A percentile compares a stretch with the other conserved stretches of the same genome.
These are phyloP conservation scores for Hypoxylon lenormandii DNA, from an alignment of 495 filamentous ascomycete genomes.

Conservation along the genomic window DNA sequence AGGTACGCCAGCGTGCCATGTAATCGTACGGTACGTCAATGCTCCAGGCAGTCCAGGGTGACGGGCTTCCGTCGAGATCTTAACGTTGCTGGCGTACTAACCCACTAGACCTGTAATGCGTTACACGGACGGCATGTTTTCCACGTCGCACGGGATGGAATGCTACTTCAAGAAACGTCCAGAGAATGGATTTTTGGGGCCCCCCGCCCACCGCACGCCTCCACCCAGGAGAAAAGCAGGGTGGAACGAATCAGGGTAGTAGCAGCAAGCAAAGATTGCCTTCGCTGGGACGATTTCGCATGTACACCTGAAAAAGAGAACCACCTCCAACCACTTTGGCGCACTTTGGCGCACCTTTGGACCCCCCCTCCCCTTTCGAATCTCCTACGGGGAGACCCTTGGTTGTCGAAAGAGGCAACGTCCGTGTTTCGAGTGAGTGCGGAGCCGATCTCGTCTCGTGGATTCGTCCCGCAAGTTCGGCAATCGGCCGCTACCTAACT, in stretches of 20 bases:
- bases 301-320: slow-evolving; percentile 12
- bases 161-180: slow-evolving; percentile 42
- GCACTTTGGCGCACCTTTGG: too few species aligned
- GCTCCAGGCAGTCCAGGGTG: slow-evolving; percentile 8
- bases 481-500: slow-evolving; percentile 49
- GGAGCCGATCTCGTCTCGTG: slow-evolving; percentile 46
- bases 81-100: slow-evolving; percentile 37
- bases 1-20: too few species aligned
- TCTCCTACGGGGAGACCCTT: slow-evolving; percentile 25
- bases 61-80: slow-evolving; percentile 22
- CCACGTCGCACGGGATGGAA: slow-evolving; percentile 42
- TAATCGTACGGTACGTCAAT: slow-evolving; percentile 7
- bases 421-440: slow-evolving; percentile 48
- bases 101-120: slow-evolving; percentile 42
- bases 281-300: slow-evolving; percentile 24
- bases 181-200: slow-evolving; percentile 34
- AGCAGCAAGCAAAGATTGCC: slow-evolving; percentile 16
- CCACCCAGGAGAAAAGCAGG: slow-evolving; percentile 27
- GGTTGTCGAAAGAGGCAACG: slow-evolving; percentile 41
- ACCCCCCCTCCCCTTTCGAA: slow-evolving; percentile 24
- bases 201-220: neutral
- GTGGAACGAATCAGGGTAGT: slow-evolving; percentile 36
- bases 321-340: slow-evolving; percentile 11
- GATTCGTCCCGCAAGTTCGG: slow-evolving; percentile 44
- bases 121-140: slow-evolving; percentile 43